Evolutionary conservation across 2,329 filamentous ascomycete species (phyloP).

Genomic region (Colletotrichum gloeosporioides): DNA sequence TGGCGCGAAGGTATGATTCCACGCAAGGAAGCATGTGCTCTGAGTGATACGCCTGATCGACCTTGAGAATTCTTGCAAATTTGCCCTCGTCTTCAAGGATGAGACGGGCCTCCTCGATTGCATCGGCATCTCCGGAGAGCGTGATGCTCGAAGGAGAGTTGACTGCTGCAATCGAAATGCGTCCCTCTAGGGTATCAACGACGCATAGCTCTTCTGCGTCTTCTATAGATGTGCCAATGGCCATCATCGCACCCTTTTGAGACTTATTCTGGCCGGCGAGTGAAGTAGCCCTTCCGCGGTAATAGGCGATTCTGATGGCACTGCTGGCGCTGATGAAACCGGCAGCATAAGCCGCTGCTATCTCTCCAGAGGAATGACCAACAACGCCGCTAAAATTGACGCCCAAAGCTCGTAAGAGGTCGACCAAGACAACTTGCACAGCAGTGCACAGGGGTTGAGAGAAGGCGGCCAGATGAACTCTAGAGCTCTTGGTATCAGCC

Average conservation of each 20-base stretch:
- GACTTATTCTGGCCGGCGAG: neutral
- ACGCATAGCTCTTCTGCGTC: slow-evolving; percentile 17
- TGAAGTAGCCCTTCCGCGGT: slow-evolving; percentile 19
- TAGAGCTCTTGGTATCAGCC: slow-evolving; percentile 15
- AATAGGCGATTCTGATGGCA: slow-evolving; percentile 29
- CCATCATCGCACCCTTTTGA: slow-evolving; percentile 28
- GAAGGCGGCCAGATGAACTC: slow-evolving; percentile 25
- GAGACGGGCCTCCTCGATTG: slow-evolving; percentile 26
- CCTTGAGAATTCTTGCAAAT: slow-evolving; percentile 26
- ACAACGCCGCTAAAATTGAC: slow-evolving; percentile 41
- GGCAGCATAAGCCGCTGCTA: slow-evolving; percentile 54
- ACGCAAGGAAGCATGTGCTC: slow-evolving; percentile 27
- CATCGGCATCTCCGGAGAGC: slow-evolving; percentile 31
- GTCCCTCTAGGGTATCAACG: slow-evolving; percentile 18
- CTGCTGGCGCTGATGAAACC: slow-evolving; percentile 38
- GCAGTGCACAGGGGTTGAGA: slow-evolving; percentile 37
- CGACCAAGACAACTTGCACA: slow-evolving; percentile 31
- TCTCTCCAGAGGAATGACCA: slow-evolving; percentile 57
- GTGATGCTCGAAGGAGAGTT: slow-evolving; percentile 29
- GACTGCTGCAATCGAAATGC: slow-evolving; percentile 25
- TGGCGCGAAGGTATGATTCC: neutral
- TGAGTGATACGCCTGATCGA: slow-evolving; percentile 36
- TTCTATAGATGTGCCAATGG: slow-evolving; percentile 22
- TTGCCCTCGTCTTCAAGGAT: slow-evolving; percentile 21
- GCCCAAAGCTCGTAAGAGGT: slow-evolving; percentile 31